phyloP scores from a whole-genome alignment of 495 filamentous ascomycete genomes.

The Daldinia grandis region DNA sequence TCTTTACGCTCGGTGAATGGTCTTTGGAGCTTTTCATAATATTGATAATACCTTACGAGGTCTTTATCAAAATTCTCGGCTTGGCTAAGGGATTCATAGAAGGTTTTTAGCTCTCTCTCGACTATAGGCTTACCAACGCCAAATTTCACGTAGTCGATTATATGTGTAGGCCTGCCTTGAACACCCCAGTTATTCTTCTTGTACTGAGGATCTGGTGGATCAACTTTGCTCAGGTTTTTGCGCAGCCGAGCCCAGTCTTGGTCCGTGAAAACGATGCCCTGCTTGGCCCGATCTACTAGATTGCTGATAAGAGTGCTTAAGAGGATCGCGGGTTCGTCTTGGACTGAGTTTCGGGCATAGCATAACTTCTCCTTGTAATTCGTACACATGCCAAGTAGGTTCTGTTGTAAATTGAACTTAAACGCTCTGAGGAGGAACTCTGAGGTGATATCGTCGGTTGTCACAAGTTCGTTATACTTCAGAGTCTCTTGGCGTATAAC shows the following conservation, averaged over 20 bases:
- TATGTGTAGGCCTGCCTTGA: conserved; percentile 57
- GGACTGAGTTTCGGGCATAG: conserved; percentile 68
- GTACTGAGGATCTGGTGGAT: conserved; percentile 54
- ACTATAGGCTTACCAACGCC: conserved; percentile 62
- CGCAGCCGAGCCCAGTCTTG: conserved; percentile 63
- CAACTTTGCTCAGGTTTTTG: conserved; percentile 47
- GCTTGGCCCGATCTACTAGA: conserved; percentile 83
- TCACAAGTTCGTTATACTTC: conserved; percentile 58
- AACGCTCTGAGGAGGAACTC: conserved; percentile 65
- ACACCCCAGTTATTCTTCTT: conserved; percentile 47
- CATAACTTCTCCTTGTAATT: conserved; percentile 74
- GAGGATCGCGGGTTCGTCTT: conserved; percentile 61
- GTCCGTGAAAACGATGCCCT: conserved; percentile 72
- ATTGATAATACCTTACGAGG: conserved; percentile 40
- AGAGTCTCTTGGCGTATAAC: conserved; percentile 67
- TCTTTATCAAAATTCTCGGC: conserved; percentile 37
- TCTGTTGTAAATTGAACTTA: conserved; percentile 70
- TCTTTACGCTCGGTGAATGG: conserved; percentile 29
- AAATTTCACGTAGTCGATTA: conserved; percentile 81
- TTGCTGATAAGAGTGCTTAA: conserved; percentile 77
- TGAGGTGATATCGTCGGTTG: conserved; percentile 35
- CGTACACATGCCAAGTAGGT: conserved; percentile 77
- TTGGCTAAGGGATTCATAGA: conserved; percentile 39
- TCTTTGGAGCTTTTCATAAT: conserved; percentile 33
- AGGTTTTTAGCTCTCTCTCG: conserved; percentile 57